These are phyloP conservation scores for Ceratocystis variospora DNA, from an alignment of 2,329 filamentous ascomycete genomes.

Conservation along the genomic window DNA sequence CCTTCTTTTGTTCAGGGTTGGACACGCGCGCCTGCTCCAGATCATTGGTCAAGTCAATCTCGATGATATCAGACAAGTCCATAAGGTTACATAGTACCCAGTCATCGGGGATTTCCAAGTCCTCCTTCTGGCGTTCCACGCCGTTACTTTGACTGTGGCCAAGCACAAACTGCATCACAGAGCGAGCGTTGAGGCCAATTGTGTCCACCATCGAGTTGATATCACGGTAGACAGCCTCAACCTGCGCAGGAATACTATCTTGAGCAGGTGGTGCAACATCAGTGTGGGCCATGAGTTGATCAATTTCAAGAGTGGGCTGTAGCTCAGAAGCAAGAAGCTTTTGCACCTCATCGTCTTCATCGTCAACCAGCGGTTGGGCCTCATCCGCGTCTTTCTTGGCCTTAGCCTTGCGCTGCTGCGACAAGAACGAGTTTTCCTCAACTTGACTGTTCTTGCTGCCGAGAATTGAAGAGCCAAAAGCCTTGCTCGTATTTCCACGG, in stretches of 20 bases:
- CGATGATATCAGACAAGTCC: slow-evolving; percentile 51
- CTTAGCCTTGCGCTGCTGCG: slow-evolving; percentile 38
- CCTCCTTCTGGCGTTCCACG: slow-evolving; percentile 42
- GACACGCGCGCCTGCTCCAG: slow-evolving; percentile 56
- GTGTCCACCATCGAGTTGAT: slow-evolving; percentile 93
- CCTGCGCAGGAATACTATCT: slow-evolving; percentile 47
- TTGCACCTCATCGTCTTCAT: slow-evolving; percentile 57
- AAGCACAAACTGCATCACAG: slow-evolving; percentile 51
- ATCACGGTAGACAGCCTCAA: slow-evolving; percentile 58
- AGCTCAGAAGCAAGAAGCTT: slow-evolving; percentile 46
- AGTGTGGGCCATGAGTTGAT: slow-evolving; percentile 53
- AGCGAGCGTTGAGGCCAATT: slow-evolving; percentile 65
- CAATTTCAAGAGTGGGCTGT: slow-evolving; percentile 46
- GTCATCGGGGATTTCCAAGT: slow-evolving; percentile 53
- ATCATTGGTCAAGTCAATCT: slow-evolving; percentile 47
- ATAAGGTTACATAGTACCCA: slow-evolving; percentile 68
- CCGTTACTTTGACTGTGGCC: slow-evolving; percentile 48
- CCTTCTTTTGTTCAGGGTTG: slow-evolving; percentile 54
- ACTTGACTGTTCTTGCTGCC: slow-evolving; percentile 26
- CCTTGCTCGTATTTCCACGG: background rate
- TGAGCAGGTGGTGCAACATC: slow-evolving; percentile 39
- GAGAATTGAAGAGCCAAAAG: slow-evolving; percentile 18
- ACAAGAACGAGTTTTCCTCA: slow-evolving; percentile 35
- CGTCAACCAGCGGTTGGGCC: slow-evolving; percentile 44
- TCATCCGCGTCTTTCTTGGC: slow-evolving; percentile 45